A percentile compares a stretch with the other conserved stretches of the same genome.
These are phyloP conservation scores for Paramecium pentaurelia DNA, from an alignment of 73 alveolate genomes.

Conservation along the genomic window DNA sequence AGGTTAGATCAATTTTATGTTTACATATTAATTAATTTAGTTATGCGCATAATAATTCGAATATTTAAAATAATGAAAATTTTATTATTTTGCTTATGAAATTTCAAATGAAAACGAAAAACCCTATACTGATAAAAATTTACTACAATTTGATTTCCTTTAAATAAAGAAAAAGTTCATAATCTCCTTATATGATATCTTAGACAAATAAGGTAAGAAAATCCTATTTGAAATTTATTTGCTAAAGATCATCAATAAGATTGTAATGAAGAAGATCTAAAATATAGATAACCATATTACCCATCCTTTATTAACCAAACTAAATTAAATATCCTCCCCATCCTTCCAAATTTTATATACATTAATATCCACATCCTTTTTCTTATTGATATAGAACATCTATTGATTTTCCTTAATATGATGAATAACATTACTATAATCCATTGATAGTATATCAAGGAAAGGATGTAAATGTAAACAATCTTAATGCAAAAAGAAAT, in stretches of 20 bases:
- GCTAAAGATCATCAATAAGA: background rate
- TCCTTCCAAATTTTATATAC: background rate
- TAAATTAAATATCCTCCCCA: background rate
- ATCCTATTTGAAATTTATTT: background rate
- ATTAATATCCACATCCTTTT: background rate
- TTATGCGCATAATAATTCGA: background rate
- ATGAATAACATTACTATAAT: background rate
- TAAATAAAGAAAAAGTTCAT: background rate
- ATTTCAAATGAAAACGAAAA: background rate
- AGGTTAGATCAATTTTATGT: background rate
- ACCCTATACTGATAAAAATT: background rate
- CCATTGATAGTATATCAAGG: background rate
- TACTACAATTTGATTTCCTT: background rate
- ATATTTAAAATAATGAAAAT: background rate
- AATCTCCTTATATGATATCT: background rate
- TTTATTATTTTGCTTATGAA: background rate
- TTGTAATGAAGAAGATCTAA: background rate
- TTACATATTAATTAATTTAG: background rate
- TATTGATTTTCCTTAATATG: background rate
- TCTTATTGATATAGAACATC: background rate
- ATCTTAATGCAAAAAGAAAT: conserved; percentile 74
- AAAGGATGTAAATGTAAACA: conserved; percentile 74
- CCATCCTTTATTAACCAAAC: background rate
- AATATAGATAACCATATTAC: background rate
- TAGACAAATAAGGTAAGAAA: background rate